Conservation (phyloP, 495 filamentous ascomycete species). For the Annulohypoxylon bovei region DNA sequence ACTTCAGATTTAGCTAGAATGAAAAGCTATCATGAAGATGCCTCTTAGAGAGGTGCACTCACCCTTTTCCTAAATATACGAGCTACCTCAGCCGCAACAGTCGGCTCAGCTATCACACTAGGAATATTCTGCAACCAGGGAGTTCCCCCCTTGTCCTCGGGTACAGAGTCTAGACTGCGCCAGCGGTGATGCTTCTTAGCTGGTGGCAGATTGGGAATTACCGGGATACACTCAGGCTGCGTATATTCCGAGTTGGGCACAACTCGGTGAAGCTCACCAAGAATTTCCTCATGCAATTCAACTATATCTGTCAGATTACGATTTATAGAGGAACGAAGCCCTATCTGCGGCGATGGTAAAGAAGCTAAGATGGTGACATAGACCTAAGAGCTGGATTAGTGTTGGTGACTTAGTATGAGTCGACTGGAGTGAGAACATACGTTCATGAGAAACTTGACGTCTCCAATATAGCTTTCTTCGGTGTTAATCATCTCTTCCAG, state of each 20-base stretch:
- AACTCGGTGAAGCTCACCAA: slow-evolving; percentile 69
- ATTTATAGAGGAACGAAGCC: slow-evolving; percentile 69
- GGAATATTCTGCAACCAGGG: slow-evolving; percentile 58
- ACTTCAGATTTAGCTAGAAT: neutral
- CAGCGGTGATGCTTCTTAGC: slow-evolving; percentile 61
- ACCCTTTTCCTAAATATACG: slow-evolving; percentile 81
- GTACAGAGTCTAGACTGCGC: slow-evolving; percentile 69
- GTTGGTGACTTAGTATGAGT: neutral
- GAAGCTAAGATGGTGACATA: slow-evolving; percentile 74
- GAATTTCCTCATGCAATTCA: slow-evolving; percentile 74
- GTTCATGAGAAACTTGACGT: slow-evolving; percentile 84
- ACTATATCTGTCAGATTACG: slow-evolving; percentile 75
- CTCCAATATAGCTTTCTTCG: slow-evolving; percentile 88
- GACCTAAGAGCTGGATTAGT: slow-evolving; percentile 57
- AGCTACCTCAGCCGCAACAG: slow-evolving; percentile 77
- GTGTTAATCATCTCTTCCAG: slow-evolving; percentile 85
- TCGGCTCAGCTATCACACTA: slow-evolving; percentile 72
- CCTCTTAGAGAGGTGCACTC: slow-evolving; percentile 34
- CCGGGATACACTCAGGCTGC: slow-evolving; percentile 51
- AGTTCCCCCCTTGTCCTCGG: slow-evolving; percentile 55
- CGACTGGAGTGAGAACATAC: slow-evolving; percentile 58
- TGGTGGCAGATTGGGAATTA: slow-evolving; percentile 35
- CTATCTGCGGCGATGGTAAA: slow-evolving; percentile 63
- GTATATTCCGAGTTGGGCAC: slow-evolving; percentile 71
- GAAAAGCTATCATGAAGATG: neutral